Percentiles rank a stretch among this genome's conserved stretches.
Evolutionary conservation across 2,329 filamentous ascomycete species (phyloP).

Genomic region (Pseudopithomyces maydicus): DNA sequence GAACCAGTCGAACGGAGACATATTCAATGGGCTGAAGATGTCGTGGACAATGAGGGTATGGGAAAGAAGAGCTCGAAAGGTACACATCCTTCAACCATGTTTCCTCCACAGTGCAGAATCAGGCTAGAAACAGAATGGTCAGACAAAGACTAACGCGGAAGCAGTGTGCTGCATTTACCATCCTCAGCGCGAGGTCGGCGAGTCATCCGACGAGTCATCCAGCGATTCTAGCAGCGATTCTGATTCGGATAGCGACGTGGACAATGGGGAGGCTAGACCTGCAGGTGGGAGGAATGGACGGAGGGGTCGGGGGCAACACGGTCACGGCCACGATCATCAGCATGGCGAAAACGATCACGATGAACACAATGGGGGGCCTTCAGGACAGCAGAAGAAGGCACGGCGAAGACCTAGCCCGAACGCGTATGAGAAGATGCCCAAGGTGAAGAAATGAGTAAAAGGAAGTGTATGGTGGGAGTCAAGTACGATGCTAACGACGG

Average conservation of each 20-base stretch:
- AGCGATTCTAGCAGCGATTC: constrained; percentile 58
- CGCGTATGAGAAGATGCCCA: constrained; percentile 79
- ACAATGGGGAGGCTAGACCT: constrained; percentile 55
- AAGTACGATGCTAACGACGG: neutral
- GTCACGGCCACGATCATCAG: constrained; percentile 31
- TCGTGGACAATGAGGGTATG: constrained; percentile 93
- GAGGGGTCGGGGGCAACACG: constrained; percentile 27
- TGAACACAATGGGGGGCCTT: constrained; percentile 36
- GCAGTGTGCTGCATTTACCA: constrained; percentile 99
- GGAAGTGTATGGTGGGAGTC: neutral
- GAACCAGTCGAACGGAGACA: constrained; percentile 56
- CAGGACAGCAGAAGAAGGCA: constrained; percentile 47
- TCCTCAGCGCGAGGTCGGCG: constrained; percentile 69
- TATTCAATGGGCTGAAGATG: constrained; percentile 91
- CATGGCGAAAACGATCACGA: constrained; percentile 41
- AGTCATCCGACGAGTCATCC: constrained; percentile 74
- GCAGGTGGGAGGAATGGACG: constrained; percentile 31
- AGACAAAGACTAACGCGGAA: constrained; percentile 11
- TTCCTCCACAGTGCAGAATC: neutral
- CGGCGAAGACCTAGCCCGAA: constrained; percentile 71
- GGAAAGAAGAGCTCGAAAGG: constrained; percentile 95
- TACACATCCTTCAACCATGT: constrained; percentile 42
- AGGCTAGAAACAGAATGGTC: neutral
- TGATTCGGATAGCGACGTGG: constrained; percentile 60
- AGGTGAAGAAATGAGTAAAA: constrained; percentile 44